Base-by-base conservation (phyloP, 1,284 basidiomycete genomes). In the Anthracocystis panici-leucophaei region DNA sequence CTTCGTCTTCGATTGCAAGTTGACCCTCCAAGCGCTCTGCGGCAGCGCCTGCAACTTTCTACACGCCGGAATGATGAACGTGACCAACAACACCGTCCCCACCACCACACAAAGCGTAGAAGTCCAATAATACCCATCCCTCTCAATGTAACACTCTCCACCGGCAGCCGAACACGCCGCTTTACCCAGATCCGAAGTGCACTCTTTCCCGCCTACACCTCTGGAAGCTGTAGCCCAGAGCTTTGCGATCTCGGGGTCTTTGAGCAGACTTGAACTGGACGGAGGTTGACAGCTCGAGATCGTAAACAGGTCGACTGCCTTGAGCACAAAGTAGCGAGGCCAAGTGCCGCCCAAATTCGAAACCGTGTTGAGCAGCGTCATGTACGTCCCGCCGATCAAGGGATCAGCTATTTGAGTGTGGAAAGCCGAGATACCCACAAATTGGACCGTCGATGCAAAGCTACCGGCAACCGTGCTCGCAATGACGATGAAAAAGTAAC, bases 321-420 rank as follows among this genome's bases (percentile, higher is more conserved):
- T 94, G 40, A 97, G 87, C 20, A 97, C 91, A 85, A 96, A 95
- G 87, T 90, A 95, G 73, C 92, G 91, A 2, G 97, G 97, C 95
- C 95, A 98, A 1, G 97, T 99, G 9, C 97, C 97, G 57, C 97
- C 97, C 67, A 99, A 90, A 84, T 99, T 99, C 23, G 92, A 92
- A 76, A 98, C 94, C 7, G 97, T 99, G 85, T 98, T 97, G 62
- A 99, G 87, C 35, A 99, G 88, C 92, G 83, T 84, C 82, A 84
- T 84, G 71, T 84, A 84, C 1, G 83, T 84, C 40, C 83, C 97
- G 31, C 97, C 97, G 69, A 99, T 98, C 16, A 97, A 84, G 0
- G 97, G 97, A 84, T 99, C 97, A 0, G 97, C 95, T 56, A 99
- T 92, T 68, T 93, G 91, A 2, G 95, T 98, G 84, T 99, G 96